phyloP scores from a whole-genome alignment of 108 stramenopile genomes.

The Cyclotella choctawhatcheeana region DNA sequence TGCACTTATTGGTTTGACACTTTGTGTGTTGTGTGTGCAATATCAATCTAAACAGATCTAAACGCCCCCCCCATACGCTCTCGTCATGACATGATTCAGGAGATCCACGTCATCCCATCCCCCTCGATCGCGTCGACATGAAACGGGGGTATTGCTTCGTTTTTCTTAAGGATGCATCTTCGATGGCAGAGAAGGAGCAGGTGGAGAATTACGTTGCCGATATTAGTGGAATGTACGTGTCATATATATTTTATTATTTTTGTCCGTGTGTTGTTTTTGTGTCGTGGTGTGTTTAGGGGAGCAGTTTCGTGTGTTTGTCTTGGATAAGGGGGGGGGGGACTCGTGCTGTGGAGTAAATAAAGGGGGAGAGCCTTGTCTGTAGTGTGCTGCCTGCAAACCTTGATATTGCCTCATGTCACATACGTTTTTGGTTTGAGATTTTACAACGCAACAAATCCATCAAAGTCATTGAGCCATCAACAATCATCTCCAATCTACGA shows the following conservation, averaged over 20 bases:
- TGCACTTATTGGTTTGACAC: background rate
- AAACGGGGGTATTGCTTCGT: conserved; percentile 89
- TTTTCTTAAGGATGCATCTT: conserved; percentile 78
- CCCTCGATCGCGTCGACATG: conserved; percentile 77
- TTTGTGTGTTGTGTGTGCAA: background rate
- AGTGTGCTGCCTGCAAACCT: no score
- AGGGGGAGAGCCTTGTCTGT: no score
- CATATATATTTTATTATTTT: background rate
- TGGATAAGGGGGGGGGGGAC: no score
- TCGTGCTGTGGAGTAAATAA: no score
- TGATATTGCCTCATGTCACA: no score
- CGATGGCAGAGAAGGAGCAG: conserved; percentile 66
- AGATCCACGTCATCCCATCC: conserved; percentile 40
- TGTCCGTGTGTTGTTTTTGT: background rate
- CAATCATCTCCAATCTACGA: background rate
- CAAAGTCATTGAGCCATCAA: conserved; percentile 11
- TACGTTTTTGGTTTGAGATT: no score
- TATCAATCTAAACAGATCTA: background rate
- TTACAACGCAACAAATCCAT: background rate
- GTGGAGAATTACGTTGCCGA: conserved; percentile 67
- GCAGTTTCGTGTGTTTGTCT: no score
- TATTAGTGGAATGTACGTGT: conserved; percentile 87
- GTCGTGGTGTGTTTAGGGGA: background rate
- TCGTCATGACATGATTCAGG: background rate
- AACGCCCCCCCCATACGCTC: conserved; percentile 1